Evolutionary conservation across 1,284 basidiomycete species (phyloP), one percentile per base, ranked within the genome.

Genomic region (Apiotrichum porosum): DNA sequence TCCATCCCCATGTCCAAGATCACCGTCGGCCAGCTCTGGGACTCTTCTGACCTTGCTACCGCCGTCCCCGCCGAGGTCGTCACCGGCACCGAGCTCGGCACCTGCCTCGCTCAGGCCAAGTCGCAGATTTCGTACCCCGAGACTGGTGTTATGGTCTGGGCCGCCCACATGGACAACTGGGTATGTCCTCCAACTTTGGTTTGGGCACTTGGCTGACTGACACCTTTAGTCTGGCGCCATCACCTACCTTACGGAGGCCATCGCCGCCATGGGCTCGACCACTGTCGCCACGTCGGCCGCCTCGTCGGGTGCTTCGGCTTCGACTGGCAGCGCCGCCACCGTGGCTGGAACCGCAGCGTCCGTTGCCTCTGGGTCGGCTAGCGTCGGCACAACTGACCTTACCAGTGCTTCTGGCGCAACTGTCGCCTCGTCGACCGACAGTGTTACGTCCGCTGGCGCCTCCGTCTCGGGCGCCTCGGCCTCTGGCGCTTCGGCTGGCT

Each of bases 121-220:
- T 37, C 34, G 2, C 24, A 44, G 22, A 39, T 37, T 24, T 14
- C 21, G 15, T 45, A 48, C 43, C 45, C 53, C 14, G 38, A 36
- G 17, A 55, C 53, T 14, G 53, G 53, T 32, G 23, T 55, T 43
- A 55, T 55, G 53, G 35, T 55, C 22, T 55, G 53, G 53, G 39
- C 37, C 8, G 53, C 45, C 21, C 35, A 42, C 40, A 35, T 45
- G 36, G 28, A 34, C 39, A 33, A 44, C 39, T 55, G 53, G 53
- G 39, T 44, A 13, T 17, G 43, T 26, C n/a, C 4, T 22, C 36
- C 1, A 22, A 28, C 6, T 28, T 6, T 28, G 26, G 6, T 28
- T 28, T 28, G 26, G 26, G n/a, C n/a, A n/a, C n/a, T n/a, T n/a
- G 6, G 4, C 33, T 18, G 8, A 35, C 39, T 40, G 28, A 31